Conservation (phyloP, 331 rosid genomes). For the Cydonia oblonga region DNA sequence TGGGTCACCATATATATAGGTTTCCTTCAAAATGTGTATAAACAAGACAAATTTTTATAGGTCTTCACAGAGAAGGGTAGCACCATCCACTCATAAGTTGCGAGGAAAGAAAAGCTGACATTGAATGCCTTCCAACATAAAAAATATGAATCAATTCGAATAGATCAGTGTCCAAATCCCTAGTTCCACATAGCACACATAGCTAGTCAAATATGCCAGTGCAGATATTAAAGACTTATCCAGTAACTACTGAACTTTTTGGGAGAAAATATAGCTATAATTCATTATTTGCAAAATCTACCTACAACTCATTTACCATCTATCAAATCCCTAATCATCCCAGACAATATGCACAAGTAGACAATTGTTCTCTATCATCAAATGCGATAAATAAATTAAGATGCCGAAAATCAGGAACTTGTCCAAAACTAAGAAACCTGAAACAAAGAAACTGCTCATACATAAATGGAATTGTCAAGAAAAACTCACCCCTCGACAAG, state of each 20-base stretch:
- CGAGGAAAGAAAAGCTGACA: not conserved
- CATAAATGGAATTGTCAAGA: not conserved
- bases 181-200: not conserved
- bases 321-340: not conserved
- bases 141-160: not conserved
- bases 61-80: not conserved
- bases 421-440: not conserved
- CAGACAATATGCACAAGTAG: not conserved
- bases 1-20: not conserved
- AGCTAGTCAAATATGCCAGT: no score
- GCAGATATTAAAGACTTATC: not conserved
- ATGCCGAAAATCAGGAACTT: not conserved
- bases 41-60: not conserved
- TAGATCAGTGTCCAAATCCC: not conserved
- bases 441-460: not conserved
- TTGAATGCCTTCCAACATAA: not conserved
- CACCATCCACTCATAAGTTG: not conserved
- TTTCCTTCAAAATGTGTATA: not conserved
- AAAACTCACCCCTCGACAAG: slow-evolving; percentile 83
- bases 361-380: not conserved
- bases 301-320: not conserved
- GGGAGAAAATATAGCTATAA: not conserved
- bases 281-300: not conserved
- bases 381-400: not conserved
- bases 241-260: not conserved